phyloP scores from a whole-genome alignment of 441 rosid species.

The Populus hybrid region DNA sequence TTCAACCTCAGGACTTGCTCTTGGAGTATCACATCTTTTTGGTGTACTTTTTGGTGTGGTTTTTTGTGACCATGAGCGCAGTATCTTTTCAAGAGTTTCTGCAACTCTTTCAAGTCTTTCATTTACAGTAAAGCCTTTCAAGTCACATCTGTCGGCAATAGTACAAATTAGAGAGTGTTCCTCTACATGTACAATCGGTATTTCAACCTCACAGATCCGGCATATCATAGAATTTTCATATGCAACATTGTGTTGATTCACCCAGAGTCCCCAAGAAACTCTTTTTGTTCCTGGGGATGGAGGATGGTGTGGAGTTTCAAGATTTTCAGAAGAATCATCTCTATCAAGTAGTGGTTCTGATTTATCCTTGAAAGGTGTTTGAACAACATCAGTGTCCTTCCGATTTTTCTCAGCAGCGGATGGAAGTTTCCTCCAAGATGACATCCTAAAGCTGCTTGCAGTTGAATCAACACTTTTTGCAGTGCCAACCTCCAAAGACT shows the following conservation, averaged over 20 bases:
- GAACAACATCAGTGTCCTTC: conserved; percentile 40
- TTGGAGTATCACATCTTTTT: conserved; percentile 46
- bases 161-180: conserved; percentile 96
- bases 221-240: conserved; percentile 94
- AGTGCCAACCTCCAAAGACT: conserved; percentile 49
- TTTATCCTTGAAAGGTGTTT: conserved; percentile 50
- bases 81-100: conserved; percentile 79
- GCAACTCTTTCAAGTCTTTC: conserved; percentile 89
- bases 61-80: conserved; percentile 83
- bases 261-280: conserved; percentile 69
- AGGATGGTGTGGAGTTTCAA: conserved; percentile 46
- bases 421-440: conserved; percentile 97
- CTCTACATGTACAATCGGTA: conserved; percentile 97
- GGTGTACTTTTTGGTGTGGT: conserved; percentile 76
- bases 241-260: conserved; percentile 53
- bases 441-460: conserved; percentile 75
- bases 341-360: conserved; percentile 32
- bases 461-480: conserved; percentile 79
- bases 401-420: conserved; percentile 71
- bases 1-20: conserved; percentile 41
- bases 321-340: conserved; percentile 34
- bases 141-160: conserved; percentile 94
- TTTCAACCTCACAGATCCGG: conserved; percentile 98
- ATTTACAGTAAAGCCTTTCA: conserved; percentile 81
- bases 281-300: conserved; percentile 40